Conservation (phyloP, 2,329 filamentous ascomycete genomes). For the Ceratocystis smalleyi region DNA sequence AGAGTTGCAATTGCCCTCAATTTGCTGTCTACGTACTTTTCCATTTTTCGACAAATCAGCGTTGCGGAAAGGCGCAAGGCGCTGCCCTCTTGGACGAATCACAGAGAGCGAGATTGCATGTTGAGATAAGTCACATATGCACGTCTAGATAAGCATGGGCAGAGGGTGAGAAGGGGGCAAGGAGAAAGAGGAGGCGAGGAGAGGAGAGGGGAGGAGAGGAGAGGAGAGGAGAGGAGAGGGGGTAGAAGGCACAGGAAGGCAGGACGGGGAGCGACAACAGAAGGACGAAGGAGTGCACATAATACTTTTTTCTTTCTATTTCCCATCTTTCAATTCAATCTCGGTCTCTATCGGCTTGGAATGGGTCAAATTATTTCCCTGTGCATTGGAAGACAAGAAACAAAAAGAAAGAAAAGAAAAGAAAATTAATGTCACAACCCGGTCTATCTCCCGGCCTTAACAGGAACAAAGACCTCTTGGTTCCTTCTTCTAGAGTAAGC, state of each 20-base stretch:
- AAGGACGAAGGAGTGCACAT: background rate
- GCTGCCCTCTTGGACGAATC: background rate
- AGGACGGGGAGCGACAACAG: background rate
- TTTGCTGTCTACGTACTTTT: background rate
- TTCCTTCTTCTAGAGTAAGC: background rate
- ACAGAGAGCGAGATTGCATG: background rate
- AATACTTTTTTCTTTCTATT: background rate
- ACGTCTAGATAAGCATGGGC: background rate
- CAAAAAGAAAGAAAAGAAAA: background rate
- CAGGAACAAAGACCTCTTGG: slow-evolving; percentile 5
- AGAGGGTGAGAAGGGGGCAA: background rate
- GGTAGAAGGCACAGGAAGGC: background rate
- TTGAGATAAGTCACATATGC: background rate
- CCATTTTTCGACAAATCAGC: background rate
- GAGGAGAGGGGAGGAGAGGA: background rate
- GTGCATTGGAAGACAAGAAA: background rate
- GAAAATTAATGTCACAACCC: slow-evolving; percentile 13
- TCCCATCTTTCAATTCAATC: background rate
- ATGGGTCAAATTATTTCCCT: too few relatives aligned
- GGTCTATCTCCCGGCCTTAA: slow-evolving; percentile 7
- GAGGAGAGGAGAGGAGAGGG: background rate
- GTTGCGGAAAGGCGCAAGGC: background rate
- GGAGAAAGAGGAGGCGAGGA: background rate
- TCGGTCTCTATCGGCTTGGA: background rate
- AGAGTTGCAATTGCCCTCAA: background rate